Percentiles rank a stretch among this genome's conserved stretches.
phyloP scores from a whole-genome alignment of 2,329 filamentous ascomycete genomes.

The Aspergillus sp. region DNA sequence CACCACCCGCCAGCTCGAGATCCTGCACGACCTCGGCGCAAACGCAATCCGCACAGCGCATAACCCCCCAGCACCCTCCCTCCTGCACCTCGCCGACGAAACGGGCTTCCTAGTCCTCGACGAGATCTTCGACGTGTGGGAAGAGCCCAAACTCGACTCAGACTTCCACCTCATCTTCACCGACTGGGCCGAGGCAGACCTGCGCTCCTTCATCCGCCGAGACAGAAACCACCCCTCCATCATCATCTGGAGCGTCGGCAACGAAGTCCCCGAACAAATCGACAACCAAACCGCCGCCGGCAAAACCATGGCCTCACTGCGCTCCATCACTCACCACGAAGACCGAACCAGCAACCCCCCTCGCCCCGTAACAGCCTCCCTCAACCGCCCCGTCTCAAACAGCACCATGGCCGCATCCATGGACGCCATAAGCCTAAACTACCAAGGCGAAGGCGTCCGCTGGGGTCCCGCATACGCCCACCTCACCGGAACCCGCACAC shows the following conservation, averaged over 20 bases:
- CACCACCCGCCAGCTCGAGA: not conserved
- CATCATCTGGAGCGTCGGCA: slow-evolving; percentile 5
- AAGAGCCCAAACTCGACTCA: not conserved
- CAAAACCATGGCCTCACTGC: not conserved
- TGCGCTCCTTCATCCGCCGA: not conserved
- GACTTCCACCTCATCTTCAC: slow-evolving; percentile 7
- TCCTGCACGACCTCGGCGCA: not conserved
- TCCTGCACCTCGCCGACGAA: slow-evolving; percentile 1
- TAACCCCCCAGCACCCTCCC: slow-evolving; percentile 3
- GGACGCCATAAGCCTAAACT: slow-evolving; percentile 7
- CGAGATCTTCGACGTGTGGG: slow-evolving; percentile 8
- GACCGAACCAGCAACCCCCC: not conserved
- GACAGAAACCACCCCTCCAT: slow-evolving; percentile 10
- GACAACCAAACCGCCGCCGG: not conserved
- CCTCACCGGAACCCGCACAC: not conserved
- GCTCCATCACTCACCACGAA: not conserved
- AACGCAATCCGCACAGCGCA: slow-evolving; percentile 9
- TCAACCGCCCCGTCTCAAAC: not conserved
- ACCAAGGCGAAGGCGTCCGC: slow-evolving; percentile 6
- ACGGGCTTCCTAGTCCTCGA: slow-evolving; percentile 6
- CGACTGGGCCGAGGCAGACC: slow-evolving; percentile 9
- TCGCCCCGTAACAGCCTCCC: not conserved
- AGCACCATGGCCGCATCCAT: not conserved
- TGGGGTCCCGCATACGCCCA: slow-evolving; percentile 2
- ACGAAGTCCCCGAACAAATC: slow-evolving; percentile 4